These are phyloP conservation scores for Entomortierella beljakovae DNA, from an alignment of 192 early-diverging fungal species.

Conservation along the genomic window DNA sequence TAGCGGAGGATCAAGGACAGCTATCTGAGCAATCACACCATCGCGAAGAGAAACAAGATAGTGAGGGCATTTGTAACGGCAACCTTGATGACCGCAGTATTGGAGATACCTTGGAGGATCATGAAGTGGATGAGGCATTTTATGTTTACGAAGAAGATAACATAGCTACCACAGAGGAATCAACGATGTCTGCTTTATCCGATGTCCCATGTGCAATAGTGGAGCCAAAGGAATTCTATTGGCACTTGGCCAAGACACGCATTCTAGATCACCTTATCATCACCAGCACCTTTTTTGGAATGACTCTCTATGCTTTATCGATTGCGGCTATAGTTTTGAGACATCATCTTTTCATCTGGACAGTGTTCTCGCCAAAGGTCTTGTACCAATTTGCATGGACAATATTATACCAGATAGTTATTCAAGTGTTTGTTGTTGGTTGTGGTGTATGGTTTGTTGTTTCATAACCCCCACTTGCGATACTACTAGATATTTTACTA, in stretches of 20 bases:
- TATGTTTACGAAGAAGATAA: constrained; percentile 8
- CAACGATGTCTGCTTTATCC: background rate
- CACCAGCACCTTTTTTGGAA: constrained; percentile 58
- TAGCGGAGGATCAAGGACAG: background rate
- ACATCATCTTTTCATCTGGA: constrained; percentile 85
- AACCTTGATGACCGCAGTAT: background rate
- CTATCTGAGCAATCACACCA: background rate
- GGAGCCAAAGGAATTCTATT: constrained; percentile 33
- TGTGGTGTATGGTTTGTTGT: constrained; percentile 10
- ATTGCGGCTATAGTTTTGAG: constrained; percentile 72
- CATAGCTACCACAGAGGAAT: background rate
- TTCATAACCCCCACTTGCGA: background rate
- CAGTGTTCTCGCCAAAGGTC: constrained; percentile 86
- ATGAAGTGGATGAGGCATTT: background rate
- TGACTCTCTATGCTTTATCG: constrained; percentile 66
- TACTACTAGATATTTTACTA: background rate
- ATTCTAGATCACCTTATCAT: constrained; percentile 39
- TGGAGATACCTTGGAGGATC: background rate
- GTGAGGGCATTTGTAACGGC: background rate
- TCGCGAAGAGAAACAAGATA: background rate
- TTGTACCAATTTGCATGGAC: constrained; percentile 82
- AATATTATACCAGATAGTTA: constrained; percentile 50
- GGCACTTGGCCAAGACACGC: constrained; percentile 1
- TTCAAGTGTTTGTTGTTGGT: constrained; percentile 51
- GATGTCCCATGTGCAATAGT: constrained; percentile 7